Percentiles rank a stretch among this genome's conserved stretches.
These are phyloP conservation scores for Curvularia spicifera DNA, from an alignment of 2,329 filamentous ascomycete genomes.

Conservation along the genomic window DNA sequence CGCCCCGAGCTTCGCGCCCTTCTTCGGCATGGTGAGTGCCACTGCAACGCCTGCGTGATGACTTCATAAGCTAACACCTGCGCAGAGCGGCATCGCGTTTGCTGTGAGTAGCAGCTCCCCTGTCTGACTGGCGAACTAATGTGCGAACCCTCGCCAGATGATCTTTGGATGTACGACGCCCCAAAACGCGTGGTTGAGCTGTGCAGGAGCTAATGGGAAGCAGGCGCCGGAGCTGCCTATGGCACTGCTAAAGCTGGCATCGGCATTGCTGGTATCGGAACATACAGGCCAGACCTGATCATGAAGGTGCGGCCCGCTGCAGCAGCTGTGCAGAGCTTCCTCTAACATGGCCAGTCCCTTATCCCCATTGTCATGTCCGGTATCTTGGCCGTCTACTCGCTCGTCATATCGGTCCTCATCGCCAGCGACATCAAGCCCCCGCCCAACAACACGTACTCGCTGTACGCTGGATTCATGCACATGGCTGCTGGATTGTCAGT, in stretches of 20 bases:
- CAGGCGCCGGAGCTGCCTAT: constrained; percentile 78
- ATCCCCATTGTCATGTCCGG: constrained; percentile 97
- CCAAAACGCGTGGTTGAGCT: not conserved
- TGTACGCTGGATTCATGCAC: constrained; percentile 95
- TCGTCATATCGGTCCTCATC: constrained; percentile 96
- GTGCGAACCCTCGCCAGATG: constrained; percentile 60
- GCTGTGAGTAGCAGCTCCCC: constrained; percentile 56
- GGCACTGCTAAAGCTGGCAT: constrained; percentile 89
- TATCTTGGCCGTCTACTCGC: constrained; percentile 97
- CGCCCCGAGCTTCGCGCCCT: constrained; percentile 82
- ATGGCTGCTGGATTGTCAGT: constrained; percentile 89
- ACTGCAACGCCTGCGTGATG: constrained; percentile 17
- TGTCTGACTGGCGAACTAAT: constrained; percentile 25
- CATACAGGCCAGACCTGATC: constrained; percentile 83
- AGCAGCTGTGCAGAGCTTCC: constrained; percentile 2
- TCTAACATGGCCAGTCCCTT: constrained; percentile 66
- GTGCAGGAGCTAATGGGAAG: constrained; percentile 28
- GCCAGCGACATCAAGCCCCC: constrained; percentile 84
- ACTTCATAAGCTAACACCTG: constrained; percentile 46
- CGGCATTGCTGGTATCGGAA: constrained; percentile 84
- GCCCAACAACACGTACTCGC: constrained; percentile 70
- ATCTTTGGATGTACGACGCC: constrained; percentile 75
- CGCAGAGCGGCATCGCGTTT: constrained; percentile 75
- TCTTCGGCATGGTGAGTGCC: constrained; percentile 80
- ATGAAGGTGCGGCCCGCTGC: constrained; percentile 71